Base-by-base conservation (phyloP, 116 monocot genomes). In the Trichopus zeylanicus region DNA sequence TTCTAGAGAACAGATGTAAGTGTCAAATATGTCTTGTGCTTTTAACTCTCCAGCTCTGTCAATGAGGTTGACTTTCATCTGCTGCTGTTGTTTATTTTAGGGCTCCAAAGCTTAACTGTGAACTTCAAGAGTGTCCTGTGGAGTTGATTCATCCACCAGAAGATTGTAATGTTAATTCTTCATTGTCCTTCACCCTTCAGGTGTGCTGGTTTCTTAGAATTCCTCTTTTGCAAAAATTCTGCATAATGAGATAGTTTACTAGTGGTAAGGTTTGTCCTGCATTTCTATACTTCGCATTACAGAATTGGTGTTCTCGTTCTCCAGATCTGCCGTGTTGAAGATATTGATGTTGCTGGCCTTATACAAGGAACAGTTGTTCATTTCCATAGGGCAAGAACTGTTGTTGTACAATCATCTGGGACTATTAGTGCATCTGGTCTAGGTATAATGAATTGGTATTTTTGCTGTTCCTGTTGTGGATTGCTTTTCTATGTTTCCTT, bases 271-370 rank as follows among this genome's bases (percentile, higher is more conserved):
- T 49, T 20, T 20, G 1, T 25, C 25, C n/a, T 16, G 23, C 26
- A 6, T n/a, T 0, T 15, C 18, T 20, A 5, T 60, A n/a, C 34
- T 23, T 33, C 26, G 24, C 27, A 26, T 31, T 28, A 12, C 15
- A 51, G 24, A 51, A 18, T 1, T 5, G 39, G 39, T n/a, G n/a
- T n/a, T 53, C 60, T 63, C 29, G 48, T 74, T 76, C 18, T 71
- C n/a, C 79, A 99, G 98, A 83, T 99, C 26, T 99, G 98, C 60
- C 98, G 98, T 66, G 98, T 99, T 61, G 98, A 99, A 63, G 98
- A 99, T 78, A 88, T 99, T 69, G 73, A 73, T 69, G 85, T 99
- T 64, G 58, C 64, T 27, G 98, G 98, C 7, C 73, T 83, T 24
- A 69, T 99, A 47, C 75, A 99, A 75, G 98, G 98, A 72, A 81